Evolutionary conservation across 495 filamentous ascomycete genomes (phyloP).

Genomic region (Oidiodendron maius): DNA sequence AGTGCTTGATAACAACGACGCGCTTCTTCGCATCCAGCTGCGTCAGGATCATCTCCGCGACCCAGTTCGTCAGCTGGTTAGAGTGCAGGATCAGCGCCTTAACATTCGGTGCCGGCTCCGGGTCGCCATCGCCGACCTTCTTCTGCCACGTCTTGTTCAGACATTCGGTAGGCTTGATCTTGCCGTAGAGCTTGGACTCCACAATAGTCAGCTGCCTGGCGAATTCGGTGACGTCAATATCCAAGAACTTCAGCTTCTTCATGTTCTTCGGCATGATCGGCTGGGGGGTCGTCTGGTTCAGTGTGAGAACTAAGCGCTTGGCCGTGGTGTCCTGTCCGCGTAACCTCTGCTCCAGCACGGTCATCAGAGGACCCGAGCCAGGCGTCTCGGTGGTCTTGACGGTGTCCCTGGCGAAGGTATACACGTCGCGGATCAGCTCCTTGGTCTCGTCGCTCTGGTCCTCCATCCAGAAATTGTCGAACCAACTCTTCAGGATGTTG

Average conservation of each 20-base stretch:
- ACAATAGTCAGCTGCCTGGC: slow-evolving; percentile 95
- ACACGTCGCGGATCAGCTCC: slow-evolving; percentile 79
- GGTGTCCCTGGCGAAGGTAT: slow-evolving; percentile 84
- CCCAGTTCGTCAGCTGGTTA: slow-evolving; percentile 98
- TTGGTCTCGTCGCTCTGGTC: slow-evolving; percentile 74
- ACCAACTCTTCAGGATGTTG: slow-evolving; percentile 97
- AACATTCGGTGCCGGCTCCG: slow-evolving; percentile 89
- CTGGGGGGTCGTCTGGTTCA: slow-evolving; percentile 69
- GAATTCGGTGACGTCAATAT: slow-evolving; percentile 94
- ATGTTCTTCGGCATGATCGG: slow-evolving; percentile 98
- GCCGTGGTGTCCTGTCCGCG: slow-evolving; percentile 81
- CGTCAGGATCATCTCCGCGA: slow-evolving; percentile 97
- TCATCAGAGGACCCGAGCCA: slow-evolving; percentile 72
- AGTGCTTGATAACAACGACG: slow-evolving; percentile 97
- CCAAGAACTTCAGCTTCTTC: slow-evolving; percentile 98
- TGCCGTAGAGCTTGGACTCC: slow-evolving; percentile 88
- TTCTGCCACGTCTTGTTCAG: slow-evolving; percentile 98
- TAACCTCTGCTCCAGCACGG: slow-evolving; percentile 79
- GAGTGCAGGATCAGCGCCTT: slow-evolving; percentile 95
- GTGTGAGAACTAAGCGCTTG: slow-evolving; percentile 79
- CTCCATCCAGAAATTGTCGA: slow-evolving; percentile 99
- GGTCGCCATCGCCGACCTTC: slow-evolving; percentile 74
- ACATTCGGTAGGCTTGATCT: slow-evolving; percentile 92
- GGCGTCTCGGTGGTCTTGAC: slow-evolving; percentile 90
- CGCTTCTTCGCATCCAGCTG: slow-evolving; percentile 92